Base-by-base conservation (phyloP, 2,329 filamentous ascomycete genomes). In the Xylaria sp. region DNA sequence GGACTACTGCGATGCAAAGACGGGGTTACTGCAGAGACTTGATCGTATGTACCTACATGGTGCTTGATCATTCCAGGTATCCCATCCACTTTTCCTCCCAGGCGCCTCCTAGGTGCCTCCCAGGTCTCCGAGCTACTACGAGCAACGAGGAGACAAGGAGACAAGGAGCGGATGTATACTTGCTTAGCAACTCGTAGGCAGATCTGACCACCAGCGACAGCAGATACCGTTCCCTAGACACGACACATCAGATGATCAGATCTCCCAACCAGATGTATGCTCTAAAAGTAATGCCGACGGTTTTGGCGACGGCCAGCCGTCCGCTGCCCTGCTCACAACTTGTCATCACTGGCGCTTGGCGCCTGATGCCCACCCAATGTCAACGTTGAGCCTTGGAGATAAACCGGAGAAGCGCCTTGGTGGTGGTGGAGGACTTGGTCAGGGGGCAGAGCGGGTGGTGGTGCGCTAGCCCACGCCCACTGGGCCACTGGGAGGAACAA, bases 31-130 rank as follows among this genome's bases (percentile, higher is more conserved):
- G 66, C 60, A 64, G 64, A 66, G 63, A 64, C 68, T 67, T 69
- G 62, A 65, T 69, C 63, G 65, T 56, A 67, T 62, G 68, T 69
- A 69, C 66, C 59, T 68, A 65, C 64, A 67, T 69, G 61, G 63
- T 62, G 59, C 52, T 65, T 63, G 60, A 53, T 46, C 53, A 53
- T 49, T 54, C 33, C 40, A 49, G 46, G 46, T 35, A 23, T 33
- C 46, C 29, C 4, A 21, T 41, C 19, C 40, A 43, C 11, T 15
- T 21, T 23, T 29, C 37, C 21, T 53, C 47, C 52, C 58, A 47
- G 54, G 63, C n/a, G n/a, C 60, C 49, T 61, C 49, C 35, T 23
- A n/a, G n/a, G n/a, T n/a, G n/a, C n/a, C 49, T 33, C 25, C 37
- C 17, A 43, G 31, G 33, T 54, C 55, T 27, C 47, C 48, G 40